Percentiles rank a stretch among this genome's conserved stretches.
phyloP scores from a whole-genome alignment of 306 rosid species.

The Oemleria cerasiformis region DNA sequence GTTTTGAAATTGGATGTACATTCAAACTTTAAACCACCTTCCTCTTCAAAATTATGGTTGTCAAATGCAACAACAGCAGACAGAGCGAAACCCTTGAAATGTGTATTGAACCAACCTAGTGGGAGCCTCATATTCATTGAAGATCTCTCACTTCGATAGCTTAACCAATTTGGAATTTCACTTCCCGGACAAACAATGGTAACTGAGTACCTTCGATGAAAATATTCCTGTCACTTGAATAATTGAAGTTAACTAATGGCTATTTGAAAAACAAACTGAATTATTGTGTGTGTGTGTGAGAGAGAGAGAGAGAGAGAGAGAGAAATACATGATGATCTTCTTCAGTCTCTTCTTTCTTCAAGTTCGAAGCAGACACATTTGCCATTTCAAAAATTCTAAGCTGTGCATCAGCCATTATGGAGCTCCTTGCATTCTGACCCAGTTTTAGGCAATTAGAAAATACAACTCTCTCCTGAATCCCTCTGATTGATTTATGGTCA shows the following conservation, averaged over 20 bases:
- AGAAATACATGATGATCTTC: too few species aligned
- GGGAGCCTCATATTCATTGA: constrained; percentile 5
- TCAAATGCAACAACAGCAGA: background rate
- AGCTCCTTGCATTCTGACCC: background rate
- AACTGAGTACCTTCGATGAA: background rate
- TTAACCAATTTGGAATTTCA: constrained; percentile 8
- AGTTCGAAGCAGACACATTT: too few species aligned
- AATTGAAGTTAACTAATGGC: too few species aligned
- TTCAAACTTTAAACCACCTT: background rate
- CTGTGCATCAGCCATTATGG: background rate
- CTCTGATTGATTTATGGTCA: background rate
- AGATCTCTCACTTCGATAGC: background rate
- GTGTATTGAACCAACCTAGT: background rate
- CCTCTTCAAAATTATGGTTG: background rate
- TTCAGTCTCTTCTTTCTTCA: too few species aligned
- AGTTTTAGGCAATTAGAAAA: background rate
- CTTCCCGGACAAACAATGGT: background rate
- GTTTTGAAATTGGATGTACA: background rate
- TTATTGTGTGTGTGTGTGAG: too few species aligned
- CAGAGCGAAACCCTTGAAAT: constrained; percentile 7
- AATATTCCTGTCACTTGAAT: too few species aligned
- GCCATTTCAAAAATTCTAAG: background rate
- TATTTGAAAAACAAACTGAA: too few species aligned
- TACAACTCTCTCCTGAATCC: background rate
- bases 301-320: too few species aligned